A percentile compares a stretch with the other conserved stretches of the same genome.
Evolutionary conservation across 2,329 filamentous ascomycete genomes (phyloP).

Genomic region (Colletotrichum spaethianum): DNA sequence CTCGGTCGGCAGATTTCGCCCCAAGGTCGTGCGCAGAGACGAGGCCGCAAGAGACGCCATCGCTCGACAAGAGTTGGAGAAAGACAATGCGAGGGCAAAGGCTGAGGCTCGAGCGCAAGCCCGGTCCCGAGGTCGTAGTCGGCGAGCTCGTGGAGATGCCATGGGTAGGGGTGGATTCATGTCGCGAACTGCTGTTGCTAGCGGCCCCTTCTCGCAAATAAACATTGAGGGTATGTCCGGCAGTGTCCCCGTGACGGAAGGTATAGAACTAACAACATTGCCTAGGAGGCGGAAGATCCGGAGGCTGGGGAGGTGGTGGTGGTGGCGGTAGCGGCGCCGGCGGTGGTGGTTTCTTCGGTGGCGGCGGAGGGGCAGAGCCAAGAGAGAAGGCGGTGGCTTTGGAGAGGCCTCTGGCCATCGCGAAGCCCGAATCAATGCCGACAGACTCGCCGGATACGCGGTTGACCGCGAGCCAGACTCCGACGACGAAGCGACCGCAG

Average conservation of each 20-base stretch:
- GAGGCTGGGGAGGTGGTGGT: slow-evolving; percentile 40
- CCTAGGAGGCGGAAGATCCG: slow-evolving; percentile 40
- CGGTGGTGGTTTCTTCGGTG: slow-evolving; percentile 48
- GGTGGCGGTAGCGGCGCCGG: slow-evolving; percentile 43
- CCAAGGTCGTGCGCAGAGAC: slow-evolving; percentile 65
- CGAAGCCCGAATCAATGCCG: slow-evolving; percentile 69
- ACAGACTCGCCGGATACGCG: slow-evolving; percentile 64
- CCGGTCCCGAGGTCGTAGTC: slow-evolving; percentile 51
- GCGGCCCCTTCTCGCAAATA: slow-evolving; percentile 55
- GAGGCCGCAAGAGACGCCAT: slow-evolving; percentile 64
- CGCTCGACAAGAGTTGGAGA: slow-evolving; percentile 60
- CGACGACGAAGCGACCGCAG: slow-evolving; percentile 45
- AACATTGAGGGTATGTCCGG: slow-evolving; percentile 37
- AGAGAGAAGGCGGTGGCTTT: slow-evolving; percentile 56
- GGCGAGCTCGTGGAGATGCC: slow-evolving; percentile 59
- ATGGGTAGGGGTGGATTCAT: slow-evolving; percentile 60
- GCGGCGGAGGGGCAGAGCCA: slow-evolving; percentile 46
- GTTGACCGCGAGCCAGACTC: slow-evolving; percentile 46
- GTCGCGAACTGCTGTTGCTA: slow-evolving; percentile 53
- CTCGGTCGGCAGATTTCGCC: slow-evolving; percentile 59
- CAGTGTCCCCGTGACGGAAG: too few species aligned
- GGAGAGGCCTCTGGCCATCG: slow-evolving; percentile 52
- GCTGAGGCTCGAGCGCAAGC: slow-evolving; percentile 42
- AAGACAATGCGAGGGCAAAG: slow-evolving; percentile 49
- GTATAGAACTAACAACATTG: slow-evolving; percentile 15